Conservation (phyloP, 352 stramenopile genomes). For the Phytophthora brassicae region DNA sequence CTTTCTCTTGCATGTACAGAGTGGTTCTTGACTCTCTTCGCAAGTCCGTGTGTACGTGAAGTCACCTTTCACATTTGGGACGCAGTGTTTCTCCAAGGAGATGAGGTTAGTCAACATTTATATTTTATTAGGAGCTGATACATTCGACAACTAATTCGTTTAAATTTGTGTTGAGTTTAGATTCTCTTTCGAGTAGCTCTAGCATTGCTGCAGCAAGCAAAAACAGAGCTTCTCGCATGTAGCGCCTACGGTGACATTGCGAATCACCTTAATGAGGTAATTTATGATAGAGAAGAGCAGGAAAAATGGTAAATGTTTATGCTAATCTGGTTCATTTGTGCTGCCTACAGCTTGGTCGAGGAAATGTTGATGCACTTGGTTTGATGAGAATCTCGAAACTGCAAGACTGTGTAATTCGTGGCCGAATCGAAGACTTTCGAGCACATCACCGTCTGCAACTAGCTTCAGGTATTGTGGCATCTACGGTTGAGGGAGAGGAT, state of each 20-base stretch:
- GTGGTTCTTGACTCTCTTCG: constrained; percentile 89
- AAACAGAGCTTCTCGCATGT: constrained; percentile 52
- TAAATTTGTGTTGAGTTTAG: constrained; percentile 30
- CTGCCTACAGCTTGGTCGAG: constrained; percentile 56
- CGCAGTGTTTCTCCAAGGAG: constrained; percentile 77
- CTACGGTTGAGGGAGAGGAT: constrained; percentile 55
- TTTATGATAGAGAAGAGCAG: not conserved
- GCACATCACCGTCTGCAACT: constrained; percentile 82
- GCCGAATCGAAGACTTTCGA: constrained; percentile 82
- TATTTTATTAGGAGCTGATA: not conserved
- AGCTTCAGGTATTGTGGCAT: constrained; percentile 77
- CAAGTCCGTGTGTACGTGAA: constrained; percentile 70
- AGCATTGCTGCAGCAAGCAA: constrained; percentile 72
- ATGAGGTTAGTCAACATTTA: constrained; percentile 61
- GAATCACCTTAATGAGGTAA: constrained; percentile 79
- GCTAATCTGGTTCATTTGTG: not conserved
- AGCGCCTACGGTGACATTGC: constrained; percentile 80
- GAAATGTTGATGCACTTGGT: constrained; percentile 40
- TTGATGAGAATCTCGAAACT: constrained; percentile 58
- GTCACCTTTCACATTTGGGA: constrained; percentile 86
- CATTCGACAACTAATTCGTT: not conserved
- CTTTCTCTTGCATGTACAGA: constrained; percentile 86
- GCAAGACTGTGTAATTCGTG: constrained; percentile 68
- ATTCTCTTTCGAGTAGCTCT: constrained; percentile 78
- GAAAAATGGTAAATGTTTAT: not conserved